Percentiles rank a stretch among this genome's conserved stretches.
These are phyloP conservation scores for Mariannaea sp. DNA, from an alignment of 2,329 filamentous ascomycete genomes.

Conservation along the genomic window DNA sequence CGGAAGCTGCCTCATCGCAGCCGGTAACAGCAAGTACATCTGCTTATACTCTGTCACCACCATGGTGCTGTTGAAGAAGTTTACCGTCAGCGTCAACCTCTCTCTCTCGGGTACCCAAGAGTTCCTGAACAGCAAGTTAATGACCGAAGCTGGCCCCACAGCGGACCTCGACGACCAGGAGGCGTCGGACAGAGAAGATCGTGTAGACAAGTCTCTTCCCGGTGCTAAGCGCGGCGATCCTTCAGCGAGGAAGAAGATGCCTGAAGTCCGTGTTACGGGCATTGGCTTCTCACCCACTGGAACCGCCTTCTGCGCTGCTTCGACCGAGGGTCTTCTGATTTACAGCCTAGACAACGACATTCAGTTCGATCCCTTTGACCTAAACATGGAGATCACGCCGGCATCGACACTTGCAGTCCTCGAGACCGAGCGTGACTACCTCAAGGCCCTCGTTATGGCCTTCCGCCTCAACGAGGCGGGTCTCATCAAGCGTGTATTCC, in stretches of 20 bases:
- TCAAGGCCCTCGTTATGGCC: slow-evolving; percentile 94
- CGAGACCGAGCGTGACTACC: slow-evolving; percentile 73
- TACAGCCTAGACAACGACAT: slow-evolving; percentile 87
- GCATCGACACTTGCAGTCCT: slow-evolving; percentile 75
- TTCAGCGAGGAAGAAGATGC: slow-evolving; percentile 73
- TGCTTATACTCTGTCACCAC: slow-evolving; percentile 95
- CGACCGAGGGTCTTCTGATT: slow-evolving; percentile 90
- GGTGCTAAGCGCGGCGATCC: slow-evolving; percentile 87
- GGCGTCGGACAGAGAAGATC: slow-evolving; percentile 84
- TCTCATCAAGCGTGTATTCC: slow-evolving; percentile 84
- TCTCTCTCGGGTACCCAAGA: slow-evolving; percentile 95
- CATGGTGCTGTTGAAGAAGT: slow-evolving; percentile 91
- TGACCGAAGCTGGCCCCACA: slow-evolving; percentile 87
- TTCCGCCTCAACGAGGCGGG: slow-evolving; percentile 90
- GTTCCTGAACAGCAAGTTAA: slow-evolving; percentile 87
- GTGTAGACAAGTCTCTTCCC: slow-evolving; percentile 78
- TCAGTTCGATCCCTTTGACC: slow-evolving; percentile 93
- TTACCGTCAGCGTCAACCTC: slow-evolving; percentile 93
- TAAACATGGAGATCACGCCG: slow-evolving; percentile 92
- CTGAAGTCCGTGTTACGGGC: slow-evolving; percentile 83
- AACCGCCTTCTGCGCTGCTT: slow-evolving; percentile 89
- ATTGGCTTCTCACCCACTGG: slow-evolving; percentile 90
- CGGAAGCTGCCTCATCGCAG: slow-evolving; percentile 86
- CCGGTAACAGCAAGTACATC: slow-evolving; percentile 97
- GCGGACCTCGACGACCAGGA: slow-evolving; percentile 88